These are phyloP conservation scores for Ophiosphaerella korrae DNA, from an alignment of 2,329 filamentous ascomycete species.

Conservation along the genomic window DNA sequence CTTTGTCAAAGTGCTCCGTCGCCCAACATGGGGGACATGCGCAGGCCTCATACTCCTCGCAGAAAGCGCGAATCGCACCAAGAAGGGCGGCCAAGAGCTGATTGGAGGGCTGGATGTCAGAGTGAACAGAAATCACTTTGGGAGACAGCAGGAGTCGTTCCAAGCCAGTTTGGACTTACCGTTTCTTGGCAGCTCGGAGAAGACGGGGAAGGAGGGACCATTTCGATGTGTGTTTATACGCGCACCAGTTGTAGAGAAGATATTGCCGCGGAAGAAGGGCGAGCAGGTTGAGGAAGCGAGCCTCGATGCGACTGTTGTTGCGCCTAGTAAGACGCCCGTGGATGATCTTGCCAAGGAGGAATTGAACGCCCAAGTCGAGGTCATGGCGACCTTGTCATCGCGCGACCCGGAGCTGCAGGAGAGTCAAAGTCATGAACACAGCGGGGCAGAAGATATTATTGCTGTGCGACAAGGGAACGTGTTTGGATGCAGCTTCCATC, in stretches of 20 bases:
- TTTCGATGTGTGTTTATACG: constrained; percentile 92
- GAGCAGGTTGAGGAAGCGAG: constrained; percentile 57
- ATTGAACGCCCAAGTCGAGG: constrained; percentile 59
- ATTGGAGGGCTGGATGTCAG: constrained; percentile 90
- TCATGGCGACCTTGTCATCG: constrained; percentile 63
- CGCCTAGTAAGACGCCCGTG: constrained; percentile 58
- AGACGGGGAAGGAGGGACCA: constrained; percentile 46
- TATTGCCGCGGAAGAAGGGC: constrained; percentile 62
- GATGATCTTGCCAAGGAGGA: constrained; percentile 52
- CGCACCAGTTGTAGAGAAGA: constrained; percentile 86
- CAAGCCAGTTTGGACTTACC: constrained; percentile 74
- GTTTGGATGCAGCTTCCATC: constrained; percentile 94
- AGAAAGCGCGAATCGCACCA: constrained; percentile 84
- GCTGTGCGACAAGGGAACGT: constrained; percentile 90
- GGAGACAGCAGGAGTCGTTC: constrained; percentile 90
- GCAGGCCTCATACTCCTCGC: constrained; percentile 91
- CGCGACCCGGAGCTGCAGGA: constrained; percentile 56
- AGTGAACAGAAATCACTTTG: constrained; percentile 94
- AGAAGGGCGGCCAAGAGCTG: constrained; percentile 88
- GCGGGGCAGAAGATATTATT: constrained; percentile 70
- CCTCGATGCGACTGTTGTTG: constrained; percentile 60
- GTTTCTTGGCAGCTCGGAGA: constrained; percentile 60
- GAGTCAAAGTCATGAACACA: constrained; percentile 53
- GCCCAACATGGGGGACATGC: constrained; percentile 94
- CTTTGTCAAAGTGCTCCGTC: constrained; percentile 85